phyloP scores from a whole-genome alignment of 2,329 filamentous ascomycete genomes.

The Penicillium sp. region DNA sequence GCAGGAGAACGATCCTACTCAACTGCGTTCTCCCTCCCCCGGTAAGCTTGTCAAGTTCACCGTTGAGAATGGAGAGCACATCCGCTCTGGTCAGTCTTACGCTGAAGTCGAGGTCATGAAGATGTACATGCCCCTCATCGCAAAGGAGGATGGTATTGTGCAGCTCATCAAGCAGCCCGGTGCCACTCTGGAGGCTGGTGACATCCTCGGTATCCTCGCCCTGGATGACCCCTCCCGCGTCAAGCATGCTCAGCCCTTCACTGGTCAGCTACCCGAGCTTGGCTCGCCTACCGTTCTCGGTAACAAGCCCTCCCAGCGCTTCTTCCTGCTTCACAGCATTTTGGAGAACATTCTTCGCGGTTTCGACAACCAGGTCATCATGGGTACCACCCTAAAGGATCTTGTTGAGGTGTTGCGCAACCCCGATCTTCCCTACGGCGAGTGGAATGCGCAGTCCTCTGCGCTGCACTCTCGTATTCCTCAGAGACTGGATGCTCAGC shows the following conservation, averaged over 20 bases:
- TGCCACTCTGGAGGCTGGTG: constrained; percentile 94
- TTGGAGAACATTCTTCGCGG: constrained; percentile 86
- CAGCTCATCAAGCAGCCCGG: constrained; percentile 99
- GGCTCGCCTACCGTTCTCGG: constrained; percentile 85
- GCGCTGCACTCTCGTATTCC: constrained; percentile 98
- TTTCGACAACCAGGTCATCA: constrained; percentile 97
- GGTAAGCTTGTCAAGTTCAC: constrained; percentile 98
- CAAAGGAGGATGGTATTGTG: constrained; percentile 91
- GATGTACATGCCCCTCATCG: constrained; percentile 99
- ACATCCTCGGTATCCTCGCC: constrained; percentile 95
- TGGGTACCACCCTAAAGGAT: constrained; percentile 81
- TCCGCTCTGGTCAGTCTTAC: constrained; percentile 87
- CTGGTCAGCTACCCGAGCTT: constrained; percentile 83
- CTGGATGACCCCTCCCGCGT: constrained; percentile 94
- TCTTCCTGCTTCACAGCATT: constrained; percentile 72
- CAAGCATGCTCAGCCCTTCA: constrained; percentile 92
- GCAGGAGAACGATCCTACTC: constrained; percentile 98
- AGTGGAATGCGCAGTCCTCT: constrained; percentile 94
- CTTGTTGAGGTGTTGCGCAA: constrained; percentile 87
- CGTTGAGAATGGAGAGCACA: constrained; percentile 90
- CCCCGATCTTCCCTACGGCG: constrained; percentile 87
- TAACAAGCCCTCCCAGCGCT: constrained; percentile 87
- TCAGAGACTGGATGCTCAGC: constrained; percentile 79
- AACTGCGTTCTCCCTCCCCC: constrained; percentile 89
- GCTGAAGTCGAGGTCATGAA: constrained; percentile 99